A percentile compares a stretch with the other conserved stretches of the same genome.
phyloP scores from a whole-genome alignment of 2,329 filamentous ascomycete species.

The Raffaelea arxii region DNA sequence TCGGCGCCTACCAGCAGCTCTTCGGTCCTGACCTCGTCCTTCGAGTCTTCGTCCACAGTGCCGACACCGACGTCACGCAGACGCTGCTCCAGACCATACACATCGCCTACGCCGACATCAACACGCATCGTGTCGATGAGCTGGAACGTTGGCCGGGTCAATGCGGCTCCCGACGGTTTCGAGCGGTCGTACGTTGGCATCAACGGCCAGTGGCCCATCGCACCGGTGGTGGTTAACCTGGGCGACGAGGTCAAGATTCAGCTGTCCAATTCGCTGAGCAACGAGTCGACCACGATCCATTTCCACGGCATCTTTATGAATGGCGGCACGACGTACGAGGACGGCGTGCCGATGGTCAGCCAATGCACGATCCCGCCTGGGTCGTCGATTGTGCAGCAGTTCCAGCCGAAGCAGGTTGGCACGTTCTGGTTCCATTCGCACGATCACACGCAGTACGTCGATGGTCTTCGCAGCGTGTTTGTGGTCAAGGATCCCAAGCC shows the following conservation, averaged over 20 bases:
- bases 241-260: constrained; percentile 52
- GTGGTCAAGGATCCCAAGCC: constrained; percentile 50
- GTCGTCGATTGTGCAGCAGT: constrained; percentile 55
- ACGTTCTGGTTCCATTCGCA: constrained; percentile 69
- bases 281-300: constrained; percentile 52
- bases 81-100: neutral
- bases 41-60: no score
- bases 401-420: constrained; percentile 37
- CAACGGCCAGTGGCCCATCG: constrained; percentile 67
- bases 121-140: constrained; percentile 16
- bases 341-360: constrained; percentile 54
- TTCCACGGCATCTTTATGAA: constrained; percentile 60
- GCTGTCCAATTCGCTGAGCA: constrained; percentile 47
- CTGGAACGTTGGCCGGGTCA: constrained; percentile 38
- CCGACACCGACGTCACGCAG: no score
- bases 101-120: neutral
- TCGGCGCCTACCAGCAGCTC: neutral
- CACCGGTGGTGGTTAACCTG: constrained; percentile 49
- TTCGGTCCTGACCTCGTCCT: no score
- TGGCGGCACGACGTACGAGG: constrained; percentile 52
- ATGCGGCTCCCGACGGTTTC: constrained; percentile 57
- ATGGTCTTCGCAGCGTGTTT: constrained; percentile 53
- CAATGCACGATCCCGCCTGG: constrained; percentile 59
- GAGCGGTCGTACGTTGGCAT: constrained; percentile 60
- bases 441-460: constrained; percentile 57